Evolutionary conservation across 371 early-diverging fungal genomes (phyloP), one percentile per base, ranked within the genome.

Genomic region (Lichtheimia ornata): DNA sequence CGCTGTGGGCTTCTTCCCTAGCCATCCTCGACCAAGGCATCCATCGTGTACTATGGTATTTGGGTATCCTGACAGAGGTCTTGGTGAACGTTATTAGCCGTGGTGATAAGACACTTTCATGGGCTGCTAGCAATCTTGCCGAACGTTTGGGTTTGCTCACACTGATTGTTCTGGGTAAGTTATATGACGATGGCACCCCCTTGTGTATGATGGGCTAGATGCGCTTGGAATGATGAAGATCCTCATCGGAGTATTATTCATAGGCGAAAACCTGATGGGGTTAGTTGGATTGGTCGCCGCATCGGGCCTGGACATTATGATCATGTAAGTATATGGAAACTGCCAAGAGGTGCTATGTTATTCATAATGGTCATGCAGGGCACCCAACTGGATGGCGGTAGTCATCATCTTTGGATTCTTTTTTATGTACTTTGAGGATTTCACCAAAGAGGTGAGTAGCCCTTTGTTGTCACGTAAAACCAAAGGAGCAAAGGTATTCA

Each of bases 61-160:
- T 73, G 1, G 80, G 79, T 12, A 74, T 85, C n/a, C 25, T 75
- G 1, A 68, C 68, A 40, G 85, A 85, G 55, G 67, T 83, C 3
- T 57, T 73, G 6, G 84, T 83, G 5, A 76, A 82, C 25, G 56
- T 82, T 12, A 70, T 81, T 50, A 77, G 83, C 40, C 72, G 81
- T 6, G 68, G 74, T 15, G 72, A 82, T 30, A 79, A 78, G 24
- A 69, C 76, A 0, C 70, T 85, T 4, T 82, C 85, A 4, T 84
- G 83, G 81, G 85, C 85, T 20, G 85, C 84, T 3, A 84, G 85
- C 57, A 81, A 85, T 63, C 54, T 85, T 27, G 84, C 85, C 12
- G 85, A 85, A 44, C 73, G 85, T 7, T 66, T 85, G 11, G 85
- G 84, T 20, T 62, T 85, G 7, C 72, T 85, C 17, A 77, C 85